Base-by-base conservation (phyloP, 1,139 yeast genomes). In the Kodamaea ohmeri region DNA sequence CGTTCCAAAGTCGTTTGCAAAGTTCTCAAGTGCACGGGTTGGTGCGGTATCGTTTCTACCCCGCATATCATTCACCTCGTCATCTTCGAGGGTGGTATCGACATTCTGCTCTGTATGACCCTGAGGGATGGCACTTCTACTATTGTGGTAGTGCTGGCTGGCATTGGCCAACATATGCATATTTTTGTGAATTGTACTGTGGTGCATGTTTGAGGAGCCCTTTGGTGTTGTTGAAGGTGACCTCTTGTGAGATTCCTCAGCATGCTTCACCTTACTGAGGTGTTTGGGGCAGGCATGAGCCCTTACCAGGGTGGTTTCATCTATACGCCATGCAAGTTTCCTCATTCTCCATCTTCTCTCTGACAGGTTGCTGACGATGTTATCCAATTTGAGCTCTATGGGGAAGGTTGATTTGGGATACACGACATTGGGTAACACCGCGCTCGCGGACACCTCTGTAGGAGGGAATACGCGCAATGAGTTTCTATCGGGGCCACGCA, bases 381-480 rank as follows among this genome's bases (percentile, higher is more conserved):
- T 92, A 48, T 89, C 95, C 49, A 94, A 62, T 46, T 81, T 78
- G 53, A 92, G 66, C 53, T 89, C 97, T 21, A 92, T 71, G 0
- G 94, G 84, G 53, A 92, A 87, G 0, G 82, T 71, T 0, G 96
- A 84, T 52, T 86, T 83, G 8, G 98, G 98, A 56, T 86, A 86
- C 15, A 87, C 76, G 12, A 88, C 95, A 46, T 86, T 85, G 2
- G 98, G 98, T 34, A 92, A 66, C 4, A 83, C 83, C 3, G 95
- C 90, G 28, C 83, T 78, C 3, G 96, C 95, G 3, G 87, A 82
- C 27, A 92, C 83, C 35, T 84, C 87, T 0, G 97, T 92, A 3
- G 99, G 97, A 1, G 98, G 98, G 59, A 92, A 92, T 1, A 94
- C 88, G 43, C 99, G 73, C 29, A 88, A 65, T 1, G 96, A 87